These are phyloP conservation scores for Cystobasidium onofrii DNA, from an alignment of 768 basidiomycete species.

Conservation along the genomic window DNA sequence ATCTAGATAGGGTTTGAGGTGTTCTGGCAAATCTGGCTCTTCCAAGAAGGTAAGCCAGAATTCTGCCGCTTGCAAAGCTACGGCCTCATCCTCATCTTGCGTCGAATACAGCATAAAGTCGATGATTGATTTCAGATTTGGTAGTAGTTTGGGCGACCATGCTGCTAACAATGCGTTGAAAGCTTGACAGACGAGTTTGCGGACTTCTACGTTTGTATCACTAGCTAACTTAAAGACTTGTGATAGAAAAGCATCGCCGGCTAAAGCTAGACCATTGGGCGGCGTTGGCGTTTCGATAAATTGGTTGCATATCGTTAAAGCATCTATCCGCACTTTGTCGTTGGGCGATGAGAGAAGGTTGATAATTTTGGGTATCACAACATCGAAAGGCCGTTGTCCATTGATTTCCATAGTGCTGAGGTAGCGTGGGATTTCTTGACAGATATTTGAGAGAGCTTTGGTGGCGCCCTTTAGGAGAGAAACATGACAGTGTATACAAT, in stretches of 20 bases:
- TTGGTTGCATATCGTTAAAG: slow-evolving; percentile 86
- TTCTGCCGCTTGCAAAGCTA: slow-evolving; percentile 95
- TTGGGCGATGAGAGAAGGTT: slow-evolving; percentile 72
- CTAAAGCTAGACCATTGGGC: slow-evolving; percentile 71
- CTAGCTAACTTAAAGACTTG: slow-evolving; percentile 90
- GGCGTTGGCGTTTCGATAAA: slow-evolving; percentile 60
- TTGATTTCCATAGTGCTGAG: slow-evolving; percentile 66
- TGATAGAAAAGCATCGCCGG: slow-evolving; percentile 88
- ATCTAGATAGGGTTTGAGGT: slow-evolving; percentile 74
- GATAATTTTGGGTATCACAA: slow-evolving; percentile 93
- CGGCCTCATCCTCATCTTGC: slow-evolving; percentile 72
- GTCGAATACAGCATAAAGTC: slow-evolving; percentile 99
- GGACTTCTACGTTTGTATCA: slow-evolving; percentile 85
- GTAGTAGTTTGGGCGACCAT: slow-evolving; percentile 91
- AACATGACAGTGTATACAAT: background rate
- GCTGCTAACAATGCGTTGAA: slow-evolving; percentile 85
- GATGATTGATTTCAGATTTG: slow-evolving; percentile 87
- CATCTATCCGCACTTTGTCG: slow-evolving; percentile 83
- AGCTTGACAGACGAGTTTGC: slow-evolving; percentile 89
- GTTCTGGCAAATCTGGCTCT: slow-evolving; percentile 73
- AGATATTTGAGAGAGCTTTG: slow-evolving; percentile 29
- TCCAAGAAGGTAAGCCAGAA: slow-evolving; percentile 99
- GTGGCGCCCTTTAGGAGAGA: background rate
- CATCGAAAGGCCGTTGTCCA: slow-evolving; percentile 86
- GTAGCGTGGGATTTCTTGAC: slow-evolving; percentile 28